Evolutionary conservation across 2,329 filamentous ascomycete species (phyloP).

Genomic region (Acrodontium crateriforme): DNA sequence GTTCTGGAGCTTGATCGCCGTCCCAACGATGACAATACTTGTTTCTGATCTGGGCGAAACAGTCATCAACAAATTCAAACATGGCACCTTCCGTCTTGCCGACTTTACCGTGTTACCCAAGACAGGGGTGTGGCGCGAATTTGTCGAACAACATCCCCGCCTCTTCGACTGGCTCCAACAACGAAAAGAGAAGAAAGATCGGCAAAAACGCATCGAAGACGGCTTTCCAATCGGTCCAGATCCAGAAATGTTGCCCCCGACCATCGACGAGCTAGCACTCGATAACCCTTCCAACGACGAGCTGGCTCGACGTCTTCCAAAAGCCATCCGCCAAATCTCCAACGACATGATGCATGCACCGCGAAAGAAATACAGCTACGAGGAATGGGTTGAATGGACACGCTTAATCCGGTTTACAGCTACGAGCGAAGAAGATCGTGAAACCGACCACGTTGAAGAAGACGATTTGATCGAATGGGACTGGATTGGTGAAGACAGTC

Average conservation of each 20-base stretch:
- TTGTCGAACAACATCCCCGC: constrained; percentile 35
- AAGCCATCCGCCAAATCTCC: constrained; percentile 55
- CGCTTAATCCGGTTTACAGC: constrained; percentile 51
- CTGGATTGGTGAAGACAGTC: constrained; percentile 57
- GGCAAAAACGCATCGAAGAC: constrained; percentile 27
- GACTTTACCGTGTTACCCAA: constrained; percentile 55
- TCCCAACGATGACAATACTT: constrained; percentile 79
- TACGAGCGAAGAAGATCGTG: constrained; percentile 7
- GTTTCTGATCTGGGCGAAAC: constrained; percentile 77
- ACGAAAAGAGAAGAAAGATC: constrained; percentile 16
- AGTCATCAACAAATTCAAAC: constrained; percentile 53
- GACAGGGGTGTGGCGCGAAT: constrained; percentile 39
- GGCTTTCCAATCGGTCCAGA: constrained; percentile 34
- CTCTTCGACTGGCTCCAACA: constrained; percentile 25
- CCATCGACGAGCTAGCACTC: constrained; percentile 32
- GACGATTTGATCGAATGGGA: constrained; percentile 53
- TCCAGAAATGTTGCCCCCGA: constrained; percentile 11
- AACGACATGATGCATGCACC: constrained; percentile 46
- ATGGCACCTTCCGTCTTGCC: constrained; percentile 45
- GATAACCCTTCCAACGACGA: constrained; percentile 41
- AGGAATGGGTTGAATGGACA: constrained; percentile 79
- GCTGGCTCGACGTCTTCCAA: constrained; percentile 48
- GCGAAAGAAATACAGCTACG: constrained; percentile 57
- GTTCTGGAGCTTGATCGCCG: constrained; percentile 76
- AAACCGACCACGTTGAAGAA: constrained; percentile 33